Conservation (phyloP, 768 basidiomycete genomes). For the Macrocybe gigantea region DNA sequence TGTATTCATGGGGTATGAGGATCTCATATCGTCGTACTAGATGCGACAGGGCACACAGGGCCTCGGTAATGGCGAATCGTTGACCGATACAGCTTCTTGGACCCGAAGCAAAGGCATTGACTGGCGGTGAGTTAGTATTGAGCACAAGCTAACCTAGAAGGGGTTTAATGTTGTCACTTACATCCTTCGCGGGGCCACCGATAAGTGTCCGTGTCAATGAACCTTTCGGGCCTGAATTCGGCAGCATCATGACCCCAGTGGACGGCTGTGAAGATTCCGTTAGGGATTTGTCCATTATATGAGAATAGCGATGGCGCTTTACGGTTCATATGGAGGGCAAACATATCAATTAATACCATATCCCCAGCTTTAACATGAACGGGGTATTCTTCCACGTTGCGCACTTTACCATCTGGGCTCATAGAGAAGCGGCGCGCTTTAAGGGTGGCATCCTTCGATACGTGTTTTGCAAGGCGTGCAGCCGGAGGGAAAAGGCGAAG, state of each 20-base stretch:
- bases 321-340: conserved; percentile 42
- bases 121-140: conserved; percentile 13
- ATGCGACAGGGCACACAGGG: conserved; percentile 34
- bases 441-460: conserved; percentile 26
- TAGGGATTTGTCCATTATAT: background rate
- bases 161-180: conserved; percentile 13
- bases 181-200: conserved; percentile 49
- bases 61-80: conserved; percentile 39
- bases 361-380: conserved; percentile 34
- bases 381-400: conserved; percentile 21
- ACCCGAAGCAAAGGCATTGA: conserved; percentile 40
- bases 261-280: conserved; percentile 24
- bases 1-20: conserved; percentile 29
- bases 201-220: conserved; percentile 43
- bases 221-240: conserved; percentile 44
- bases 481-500: conserved; percentile 36
- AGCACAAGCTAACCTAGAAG: background rate
- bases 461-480: conserved; percentile 28
- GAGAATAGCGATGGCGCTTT: conserved; percentile 8
- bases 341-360: conserved; percentile 32
- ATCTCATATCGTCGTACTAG: conserved; percentile 37
- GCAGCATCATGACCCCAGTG: conserved; percentile 42
- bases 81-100: conserved; percentile 44
- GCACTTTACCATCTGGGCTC: conserved; percentile 10
- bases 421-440: conserved; percentile 23